Percentiles rank a stretch among this genome's conserved stretches.
phyloP scores from a whole-genome alignment of 2,329 filamentous ascomycete genomes.

The Pyrenophora graminea region DNA sequence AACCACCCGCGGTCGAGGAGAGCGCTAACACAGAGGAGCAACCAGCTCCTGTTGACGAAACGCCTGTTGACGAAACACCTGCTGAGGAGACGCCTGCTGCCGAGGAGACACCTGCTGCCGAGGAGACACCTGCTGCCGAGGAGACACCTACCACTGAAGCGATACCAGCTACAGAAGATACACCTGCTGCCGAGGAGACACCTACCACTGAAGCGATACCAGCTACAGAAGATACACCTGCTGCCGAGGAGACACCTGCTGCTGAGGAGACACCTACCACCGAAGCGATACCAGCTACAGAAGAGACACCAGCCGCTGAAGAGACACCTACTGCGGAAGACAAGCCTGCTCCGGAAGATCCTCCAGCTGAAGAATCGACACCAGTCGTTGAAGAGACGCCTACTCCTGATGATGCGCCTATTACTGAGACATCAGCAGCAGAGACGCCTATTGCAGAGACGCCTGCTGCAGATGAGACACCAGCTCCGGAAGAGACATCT shows the following conservation, averaged over 20 bases:
- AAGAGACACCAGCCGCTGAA: background rate
- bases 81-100: background rate
- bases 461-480: background rate
- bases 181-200: too few relatives aligned
- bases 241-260: background rate
- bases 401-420: too few relatives aligned
- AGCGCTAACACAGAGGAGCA: background rate
- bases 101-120: background rate
- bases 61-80: background rate
- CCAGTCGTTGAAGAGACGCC: too few relatives aligned
- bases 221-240: background rate
- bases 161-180: background rate
- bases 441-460: background rate
- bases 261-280: background rate
- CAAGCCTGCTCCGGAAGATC: background rate
- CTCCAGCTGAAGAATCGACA: too few relatives aligned
- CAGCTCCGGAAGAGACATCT: background rate
- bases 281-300: background rate
- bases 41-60: background rate
- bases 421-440: background rate
- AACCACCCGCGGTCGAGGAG: slow-evolving; percentile 1
- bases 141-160: background rate
- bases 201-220: background rate
- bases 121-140: background rate
- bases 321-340: slow-evolving; percentile 1